Evolutionary conservation across 2,329 filamentous ascomycete species (phyloP).

Genomic region (Sphaerulina vaccinii): DNA sequence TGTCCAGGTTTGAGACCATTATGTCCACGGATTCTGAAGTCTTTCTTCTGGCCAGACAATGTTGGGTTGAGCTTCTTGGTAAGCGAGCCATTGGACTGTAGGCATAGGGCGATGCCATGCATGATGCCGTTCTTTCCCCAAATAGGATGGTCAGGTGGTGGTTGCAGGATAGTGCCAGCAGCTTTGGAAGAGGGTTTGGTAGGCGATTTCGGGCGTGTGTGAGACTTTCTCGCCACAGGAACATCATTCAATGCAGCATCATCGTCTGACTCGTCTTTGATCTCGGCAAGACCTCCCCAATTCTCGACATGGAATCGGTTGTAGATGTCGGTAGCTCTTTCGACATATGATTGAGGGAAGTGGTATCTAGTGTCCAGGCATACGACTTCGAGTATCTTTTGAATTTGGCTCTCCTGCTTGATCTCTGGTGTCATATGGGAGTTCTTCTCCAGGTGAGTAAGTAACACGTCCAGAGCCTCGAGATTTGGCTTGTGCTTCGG

Average conservation of each 20-base stretch:
- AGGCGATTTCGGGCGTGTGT: neutral
- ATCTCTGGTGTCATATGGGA: conserved; percentile 23
- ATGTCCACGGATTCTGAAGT: conserved; percentile 26
- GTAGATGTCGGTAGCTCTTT: conserved; percentile 19
- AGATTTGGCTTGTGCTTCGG: conserved; percentile 8
- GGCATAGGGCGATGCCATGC: conserved; percentile 25
- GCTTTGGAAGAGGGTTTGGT: conserved; percentile 6
- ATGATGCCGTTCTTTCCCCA: conserved; percentile 32
- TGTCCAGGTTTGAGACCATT: conserved; percentile 28
- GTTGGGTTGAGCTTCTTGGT: conserved; percentile 14
- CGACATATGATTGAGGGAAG: conserved; percentile 16
- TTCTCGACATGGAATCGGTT: conserved; percentile 23
- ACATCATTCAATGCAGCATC: neutral
- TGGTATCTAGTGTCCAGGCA: conserved; percentile 16
- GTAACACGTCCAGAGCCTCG: conserved; percentile 21
- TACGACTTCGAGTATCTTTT: conserved; percentile 19
- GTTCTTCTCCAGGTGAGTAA: conserved; percentile 23
- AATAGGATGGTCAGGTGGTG: conserved; percentile 24
- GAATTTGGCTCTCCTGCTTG: conserved; percentile 19
- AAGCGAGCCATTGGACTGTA: conserved; percentile 7
- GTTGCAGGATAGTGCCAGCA: conserved; percentile 7
- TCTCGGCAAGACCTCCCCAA: conserved; percentile 23
- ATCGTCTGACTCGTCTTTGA: neutral
- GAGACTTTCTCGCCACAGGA: neutral
- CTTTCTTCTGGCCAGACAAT: conserved; percentile 11